Evolutionary conservation across 208 protist species (phyloP).

Genomic region (Trypanosoma melophagium): DNA sequence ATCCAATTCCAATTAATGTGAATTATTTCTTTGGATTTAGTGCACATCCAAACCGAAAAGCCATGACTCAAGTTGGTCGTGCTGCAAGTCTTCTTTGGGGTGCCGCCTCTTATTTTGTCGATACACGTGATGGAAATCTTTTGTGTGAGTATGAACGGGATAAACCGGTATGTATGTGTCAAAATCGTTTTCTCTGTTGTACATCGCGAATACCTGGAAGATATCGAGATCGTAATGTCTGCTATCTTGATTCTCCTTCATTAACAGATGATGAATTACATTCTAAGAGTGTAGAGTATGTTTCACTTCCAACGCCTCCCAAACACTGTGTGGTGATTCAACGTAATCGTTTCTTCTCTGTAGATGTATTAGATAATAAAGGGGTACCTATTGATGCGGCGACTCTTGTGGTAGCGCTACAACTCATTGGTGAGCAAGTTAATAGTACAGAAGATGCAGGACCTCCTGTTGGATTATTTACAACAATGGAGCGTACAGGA

Average conservation of each 20-base stretch:
- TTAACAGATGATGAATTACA: conserved; percentile 27
- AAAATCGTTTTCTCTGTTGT: conserved; percentile 40
- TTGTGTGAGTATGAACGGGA: conserved; percentile 34
- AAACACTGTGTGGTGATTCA: conserved; percentile 37
- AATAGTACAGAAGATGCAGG: conserved; percentile 10
- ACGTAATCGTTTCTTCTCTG: conserved; percentile 30
- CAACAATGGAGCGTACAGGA: conserved; percentile 31
- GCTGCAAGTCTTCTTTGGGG: conserved; percentile 40
- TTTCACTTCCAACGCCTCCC: conserved; percentile 11
- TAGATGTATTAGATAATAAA: conserved; percentile 22
- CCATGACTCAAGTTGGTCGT: conserved; percentile 33
- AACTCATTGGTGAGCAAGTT: conserved; percentile 17
- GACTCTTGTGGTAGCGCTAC: conserved; percentile 19
- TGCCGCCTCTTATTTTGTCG: conserved; percentile 24
- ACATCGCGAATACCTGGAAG: conserved; percentile 35
- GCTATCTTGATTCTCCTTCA: conserved; percentile 25
- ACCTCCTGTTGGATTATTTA: conserved; percentile 38
- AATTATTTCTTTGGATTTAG: conserved; percentile 58
- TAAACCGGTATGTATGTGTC: conserved; percentile 42
- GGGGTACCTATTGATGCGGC: conserved; percentile 14
- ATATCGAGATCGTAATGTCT: conserved; percentile 35
- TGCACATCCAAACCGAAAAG: conserved; percentile 19
- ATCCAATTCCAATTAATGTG: conserved; percentile 50
- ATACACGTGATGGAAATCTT: conserved; percentile 24
- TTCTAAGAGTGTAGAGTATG: conserved; percentile 40